Base-by-base conservation (phyloP, 352 stramenopile genomes). In the Phytophthora melonis region DNA sequence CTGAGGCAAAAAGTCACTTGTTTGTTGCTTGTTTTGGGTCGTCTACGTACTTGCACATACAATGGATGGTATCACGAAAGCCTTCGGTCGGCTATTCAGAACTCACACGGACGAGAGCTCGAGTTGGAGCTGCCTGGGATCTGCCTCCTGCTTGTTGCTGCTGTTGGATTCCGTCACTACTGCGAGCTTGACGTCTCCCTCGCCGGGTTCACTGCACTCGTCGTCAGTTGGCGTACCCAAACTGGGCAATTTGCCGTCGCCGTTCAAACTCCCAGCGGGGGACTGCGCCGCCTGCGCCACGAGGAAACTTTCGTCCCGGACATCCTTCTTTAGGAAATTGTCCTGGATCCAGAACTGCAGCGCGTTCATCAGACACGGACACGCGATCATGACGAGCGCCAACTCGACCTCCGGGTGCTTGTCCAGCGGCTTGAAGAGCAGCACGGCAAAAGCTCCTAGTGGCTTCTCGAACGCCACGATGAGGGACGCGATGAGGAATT, bases 291-390 rank as follows among this genome's bases (percentile, higher is more conserved):
- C 71, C 41, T 83, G 76, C n/a, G 80, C 68, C 43, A 91, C 77
- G 32, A 88, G 68, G 52, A 86, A 75, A 66, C 81, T 88, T 63
- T 91, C 84, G 55, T 90, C 78, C 9, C 79, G 79, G 9, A 91
- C 75, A 52, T 94, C 87, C 66, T 96, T 95, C 68, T 96, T 97
- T 58, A 97, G 84, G 74, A 96, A 97, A 76, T 82, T 95, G 81
- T 97, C 91, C 73, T 97, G 91, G 36, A 97, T 78, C 89, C 89
- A 97, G 66, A 96, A 97, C 65, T 97, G 91, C 53, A 96, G 58
- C 16, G 86, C 90, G 72, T 97, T 97, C 89, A 97, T 96, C 19
- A 96, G 61, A 63, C 87, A 94, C 49, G 91, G 91, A 72, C 91
- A 97, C 6, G 84, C 87, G 59, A 97, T 93, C 91, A 97, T 97